phyloP scores from a whole-genome alignment of 495 filamentous ascomycete species.

The Aspergillus funiculosus region DNA sequence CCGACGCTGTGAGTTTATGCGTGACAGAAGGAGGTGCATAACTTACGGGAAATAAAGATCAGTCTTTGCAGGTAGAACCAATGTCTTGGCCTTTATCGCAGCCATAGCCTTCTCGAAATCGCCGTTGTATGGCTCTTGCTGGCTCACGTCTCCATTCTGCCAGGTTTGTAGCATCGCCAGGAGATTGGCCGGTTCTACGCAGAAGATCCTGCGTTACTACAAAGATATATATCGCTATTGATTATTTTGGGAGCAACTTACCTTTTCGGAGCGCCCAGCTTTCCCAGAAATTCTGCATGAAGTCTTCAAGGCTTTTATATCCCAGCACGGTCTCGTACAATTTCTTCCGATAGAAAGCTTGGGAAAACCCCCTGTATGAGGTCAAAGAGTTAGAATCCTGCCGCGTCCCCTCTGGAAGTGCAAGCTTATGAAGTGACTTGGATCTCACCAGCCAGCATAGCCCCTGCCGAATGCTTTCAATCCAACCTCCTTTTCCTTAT shows the following conservation, averaged over 20 bases:
- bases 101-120: slow-evolving; percentile 59
- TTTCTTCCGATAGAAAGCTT: slow-evolving; percentile 64
- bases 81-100: slow-evolving; percentile 60
- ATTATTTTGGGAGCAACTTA: slow-evolving; percentile 21
- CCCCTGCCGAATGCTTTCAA: slow-evolving; percentile 64
- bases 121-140: slow-evolving; percentile 59
- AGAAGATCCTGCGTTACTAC: slow-evolving; percentile 12
- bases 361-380: slow-evolving; percentile 54
- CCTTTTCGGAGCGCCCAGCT: slow-evolving; percentile 61
- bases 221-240: not conserved
- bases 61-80: slow-evolving; percentile 60
- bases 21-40: not conserved
- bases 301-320: slow-evolving; percentile 60
- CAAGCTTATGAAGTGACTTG: not conserved
- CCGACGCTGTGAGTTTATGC: slow-evolving; percentile 14
- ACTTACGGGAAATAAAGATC: slow-evolving; percentile 70
- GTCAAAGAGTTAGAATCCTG: not conserved
- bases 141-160: slow-evolving; percentile 62
- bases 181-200: slow-evolving; percentile 59
- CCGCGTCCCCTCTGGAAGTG: not conserved
- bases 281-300: slow-evolving; percentile 68
- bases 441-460: slow-evolving; percentile 62
- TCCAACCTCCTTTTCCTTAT: slow-evolving; percentile 52
- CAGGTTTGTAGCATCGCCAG: slow-evolving; percentile 66
- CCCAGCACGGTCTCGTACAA: slow-evolving; percentile 55